Evolutionary conservation across 2,329 filamentous ascomycete genomes (phyloP), one percentile per base, ranked within the genome.

Genomic region (Huntiella savannae): DNA sequence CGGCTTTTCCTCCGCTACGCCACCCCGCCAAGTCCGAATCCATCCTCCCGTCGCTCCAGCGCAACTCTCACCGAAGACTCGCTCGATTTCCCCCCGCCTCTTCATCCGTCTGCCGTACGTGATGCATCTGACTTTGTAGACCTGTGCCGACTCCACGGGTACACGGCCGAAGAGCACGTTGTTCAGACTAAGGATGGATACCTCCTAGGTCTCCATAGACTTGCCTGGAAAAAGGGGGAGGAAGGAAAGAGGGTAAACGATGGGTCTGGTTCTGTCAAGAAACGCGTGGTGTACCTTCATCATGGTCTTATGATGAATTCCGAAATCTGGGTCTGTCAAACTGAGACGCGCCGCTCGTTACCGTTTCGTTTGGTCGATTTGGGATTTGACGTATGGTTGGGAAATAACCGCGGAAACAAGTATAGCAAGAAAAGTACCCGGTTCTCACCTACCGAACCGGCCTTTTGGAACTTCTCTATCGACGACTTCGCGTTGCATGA

Each of bases 221-320:
- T 98, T 40, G 83, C 82, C 15, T 92, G 82, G 73, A 75, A 72
- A 49, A 81, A 77, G 55, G 85, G 84, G 8, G 85, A 94, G 59
- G 82, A 91, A 58, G 74, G 76, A n/a, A 64, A 70, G 46, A 74
- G 75, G 52, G 81, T 94, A 55, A 95, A 95, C 58, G 66, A 69
- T 43, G 81, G 81, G 0, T 68, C 70, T 1, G 68, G 70, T 33
- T 79, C 78, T 55, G 54, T 82, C 22, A 72, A 71, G 61, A 95
- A 95, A 65, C 82, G 79, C 54, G 83, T 96, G 42, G 78, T 91
- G 5, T 98, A 96, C 60, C 67, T 98, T 52, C 91, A 98, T 57
- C 91, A 98, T 61, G 91, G 88, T 6, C 70, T 98, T 49, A 73
- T 98, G 57, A 98, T 98, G 91, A 96, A 95, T 62, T 94, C 86